Evolutionary conservation across 148 eudicot genomes (phyloP).

Genomic region (Dysphania ambrosioides): DNA sequence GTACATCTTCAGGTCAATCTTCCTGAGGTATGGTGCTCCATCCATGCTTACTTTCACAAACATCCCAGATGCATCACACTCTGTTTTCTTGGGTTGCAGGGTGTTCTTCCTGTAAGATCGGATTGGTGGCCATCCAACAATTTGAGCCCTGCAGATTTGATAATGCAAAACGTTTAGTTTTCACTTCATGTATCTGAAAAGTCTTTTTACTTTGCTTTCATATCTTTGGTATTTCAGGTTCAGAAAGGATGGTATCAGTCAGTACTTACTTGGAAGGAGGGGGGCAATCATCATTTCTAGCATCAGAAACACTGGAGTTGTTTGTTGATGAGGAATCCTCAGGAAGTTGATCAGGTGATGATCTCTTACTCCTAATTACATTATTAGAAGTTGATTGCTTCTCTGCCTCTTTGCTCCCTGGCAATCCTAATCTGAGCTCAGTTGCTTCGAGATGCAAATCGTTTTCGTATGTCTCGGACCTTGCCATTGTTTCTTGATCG

Average conservation of each 20-base stretch:
- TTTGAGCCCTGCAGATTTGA: conserved; percentile 43
- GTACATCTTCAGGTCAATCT: conserved; percentile 57
- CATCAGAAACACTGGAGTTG: conserved; percentile 33
- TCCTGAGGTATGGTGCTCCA: conserved; percentile 74
- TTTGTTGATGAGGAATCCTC: conserved; percentile 34
- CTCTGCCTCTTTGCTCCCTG: conserved; percentile 38
- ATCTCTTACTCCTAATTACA: conserved; percentile 36
- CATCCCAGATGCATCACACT: conserved; percentile 38
- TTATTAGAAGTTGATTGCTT: conserved; percentile 17
- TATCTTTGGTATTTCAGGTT: not conserved
- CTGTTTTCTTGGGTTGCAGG: conserved; percentile 40
- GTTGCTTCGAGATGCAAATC: conserved; percentile 55
- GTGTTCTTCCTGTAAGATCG: conserved; percentile 55
- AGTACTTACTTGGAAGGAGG: conserved; percentile 64
- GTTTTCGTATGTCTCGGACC: conserved; percentile 25
- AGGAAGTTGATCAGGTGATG: conserved; percentile 33
- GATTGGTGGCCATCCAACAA: conserved; percentile 77
- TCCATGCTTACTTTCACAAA: conserved; percentile 79
- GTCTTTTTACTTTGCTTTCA: too few relatives aligned
- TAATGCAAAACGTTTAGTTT: conserved; percentile 15
- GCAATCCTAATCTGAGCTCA: conserved; percentile 64
- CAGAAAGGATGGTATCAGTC: not conserved
- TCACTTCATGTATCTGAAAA: not conserved
- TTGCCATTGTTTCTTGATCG: conserved; percentile 31
- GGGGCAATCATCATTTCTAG: conserved; percentile 30